phyloP scores from a whole-genome alignment of 805 yeast genomes.

The Ogataea henricii region DNA sequence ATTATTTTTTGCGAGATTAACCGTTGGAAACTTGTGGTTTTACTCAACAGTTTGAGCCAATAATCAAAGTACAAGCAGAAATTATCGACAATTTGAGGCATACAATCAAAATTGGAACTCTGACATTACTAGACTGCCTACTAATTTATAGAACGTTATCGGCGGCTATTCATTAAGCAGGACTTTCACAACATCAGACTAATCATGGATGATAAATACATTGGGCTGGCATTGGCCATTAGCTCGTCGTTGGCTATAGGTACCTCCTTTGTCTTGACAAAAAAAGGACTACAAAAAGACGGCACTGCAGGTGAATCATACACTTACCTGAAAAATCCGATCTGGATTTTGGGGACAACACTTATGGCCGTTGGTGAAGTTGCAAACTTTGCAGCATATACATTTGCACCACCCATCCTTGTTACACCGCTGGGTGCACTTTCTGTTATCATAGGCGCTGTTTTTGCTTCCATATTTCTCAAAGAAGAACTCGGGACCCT shows the following conservation, averaged over 20 bases:
- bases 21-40: background rate
- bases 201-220: conserved; percentile 75
- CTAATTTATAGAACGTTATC: too few species aligned
- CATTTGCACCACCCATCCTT: conserved; percentile 90
- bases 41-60: background rate
- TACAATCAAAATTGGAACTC: background rate
- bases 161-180: background rate
- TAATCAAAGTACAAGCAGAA: background rate
- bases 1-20: background rate
- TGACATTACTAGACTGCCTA: background rate
- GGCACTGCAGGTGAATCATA: conserved; percentile 73
- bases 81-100: background rate
- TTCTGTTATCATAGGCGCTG: conserved; percentile 89
- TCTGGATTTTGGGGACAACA: conserved; percentile 93
- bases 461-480: conserved; percentile 79
- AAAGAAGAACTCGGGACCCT: conserved; percentile 85
- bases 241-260: conserved; percentile 89
- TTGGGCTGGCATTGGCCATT: conserved; percentile 86
- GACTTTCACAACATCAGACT: background rate
- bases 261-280: conserved; percentile 84
- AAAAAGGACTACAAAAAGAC: conserved; percentile 72
- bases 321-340: conserved; percentile 77
- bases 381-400: conserved; percentile 92
- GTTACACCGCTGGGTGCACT: conserved; percentile 93
- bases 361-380: conserved; percentile 91